These are phyloP conservation scores for Lathyrus tuberosus DNA, from an alignment of 306 rosid species.

Conservation along the genomic window DNA sequence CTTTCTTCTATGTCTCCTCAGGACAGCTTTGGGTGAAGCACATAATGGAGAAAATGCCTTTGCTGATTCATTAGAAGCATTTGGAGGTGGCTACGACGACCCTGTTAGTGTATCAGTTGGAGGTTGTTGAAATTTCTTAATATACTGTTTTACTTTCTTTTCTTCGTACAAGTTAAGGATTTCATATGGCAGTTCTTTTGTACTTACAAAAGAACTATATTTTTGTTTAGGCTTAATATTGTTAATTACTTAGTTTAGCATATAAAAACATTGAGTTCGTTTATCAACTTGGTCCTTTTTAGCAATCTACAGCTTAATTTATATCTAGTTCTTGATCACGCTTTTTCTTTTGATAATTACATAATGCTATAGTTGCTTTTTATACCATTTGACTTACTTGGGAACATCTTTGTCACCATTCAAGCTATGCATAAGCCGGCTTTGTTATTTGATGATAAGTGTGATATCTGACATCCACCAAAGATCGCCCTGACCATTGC, in stretches of 20 bases:
- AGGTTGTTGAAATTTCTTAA: conserved; percentile 61
- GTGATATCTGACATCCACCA: background rate
- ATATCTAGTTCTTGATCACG: conserved; percentile 8
- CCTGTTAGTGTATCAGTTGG: conserved; percentile 93
- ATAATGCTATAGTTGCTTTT: conserved; percentile 14
- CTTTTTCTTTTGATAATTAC: conserved; percentile 16
- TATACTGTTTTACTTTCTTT: conserved; percentile 37
- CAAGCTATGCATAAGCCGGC: conserved; percentile 29
- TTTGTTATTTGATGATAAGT: conserved; percentile 32
- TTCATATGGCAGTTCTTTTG: conserved; percentile 13
- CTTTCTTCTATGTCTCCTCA: conserved; percentile 45
- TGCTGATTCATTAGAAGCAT: conserved; percentile 84
- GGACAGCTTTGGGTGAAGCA: conserved; percentile 88
- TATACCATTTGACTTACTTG: conserved; percentile 17
- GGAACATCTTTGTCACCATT: conserved; percentile 33
- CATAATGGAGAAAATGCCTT: conserved; percentile 73
- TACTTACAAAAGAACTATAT: conserved; percentile 2
- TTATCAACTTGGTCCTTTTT: background rate
- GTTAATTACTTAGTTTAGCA: conserved; percentile 5
- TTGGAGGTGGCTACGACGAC: conserved; percentile 92
- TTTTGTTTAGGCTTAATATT: background rate
- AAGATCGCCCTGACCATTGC: conserved; percentile 26
- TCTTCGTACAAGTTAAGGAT: conserved; percentile 30
- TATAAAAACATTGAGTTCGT: conserved; percentile 1
- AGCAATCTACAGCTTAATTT: conserved; percentile 22